Evolutionary conservation across 2,329 filamentous ascomycete species (phyloP).

Genomic region (Leptographium radiaticola): DNA sequence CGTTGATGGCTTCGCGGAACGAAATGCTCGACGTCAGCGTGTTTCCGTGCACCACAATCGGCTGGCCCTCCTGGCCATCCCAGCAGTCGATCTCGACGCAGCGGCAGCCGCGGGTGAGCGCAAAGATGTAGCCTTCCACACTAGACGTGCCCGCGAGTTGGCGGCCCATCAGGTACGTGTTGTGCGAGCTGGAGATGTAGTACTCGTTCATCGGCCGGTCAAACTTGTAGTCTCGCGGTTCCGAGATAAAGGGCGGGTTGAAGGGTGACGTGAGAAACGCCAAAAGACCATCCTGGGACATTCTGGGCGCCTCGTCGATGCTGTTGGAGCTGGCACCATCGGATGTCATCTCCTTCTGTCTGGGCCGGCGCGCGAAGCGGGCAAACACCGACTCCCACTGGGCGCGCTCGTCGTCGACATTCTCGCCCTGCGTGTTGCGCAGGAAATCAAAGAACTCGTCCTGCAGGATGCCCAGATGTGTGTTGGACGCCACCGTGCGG

Average conservation of each 20-base stretch:
- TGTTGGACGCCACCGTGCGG: conserved; percentile 42
- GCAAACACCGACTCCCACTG: conserved; percentile 63
- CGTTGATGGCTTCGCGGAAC: conserved; percentile 83
- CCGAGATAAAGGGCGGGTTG: conserved; percentile 53
- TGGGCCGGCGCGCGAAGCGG: conserved; percentile 51
- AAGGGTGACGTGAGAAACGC: conserved; percentile 62
- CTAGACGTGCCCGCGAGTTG: conserved; percentile 86
- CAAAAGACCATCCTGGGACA: conserved; percentile 69
- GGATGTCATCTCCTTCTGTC: conserved; percentile 11
- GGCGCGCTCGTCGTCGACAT: conserved; percentile 51
- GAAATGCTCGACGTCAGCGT: conserved; percentile 80
- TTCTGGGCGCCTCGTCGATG: conserved; percentile 34
- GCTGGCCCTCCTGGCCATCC: conserved; percentile 81
- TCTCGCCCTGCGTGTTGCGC: conserved; percentile 58
- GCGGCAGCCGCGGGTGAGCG: conserved; percentile 76
- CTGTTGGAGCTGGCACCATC: neutral
- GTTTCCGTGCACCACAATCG: conserved; percentile 80
- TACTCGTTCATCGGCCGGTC: conserved; percentile 90
- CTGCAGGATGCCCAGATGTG: conserved; percentile 52
- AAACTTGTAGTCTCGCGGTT: conserved; percentile 49
- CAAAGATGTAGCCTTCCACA: conserved; percentile 86
- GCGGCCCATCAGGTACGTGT: conserved; percentile 86
- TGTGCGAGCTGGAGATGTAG: conserved; percentile 96
- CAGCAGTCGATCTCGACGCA: conserved; percentile 98
- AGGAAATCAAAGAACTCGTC: conserved; percentile 68